Evolutionary conservation across 345 rosid genomes (phyloP).

Genomic region (Lepidium aucheri): DNA sequence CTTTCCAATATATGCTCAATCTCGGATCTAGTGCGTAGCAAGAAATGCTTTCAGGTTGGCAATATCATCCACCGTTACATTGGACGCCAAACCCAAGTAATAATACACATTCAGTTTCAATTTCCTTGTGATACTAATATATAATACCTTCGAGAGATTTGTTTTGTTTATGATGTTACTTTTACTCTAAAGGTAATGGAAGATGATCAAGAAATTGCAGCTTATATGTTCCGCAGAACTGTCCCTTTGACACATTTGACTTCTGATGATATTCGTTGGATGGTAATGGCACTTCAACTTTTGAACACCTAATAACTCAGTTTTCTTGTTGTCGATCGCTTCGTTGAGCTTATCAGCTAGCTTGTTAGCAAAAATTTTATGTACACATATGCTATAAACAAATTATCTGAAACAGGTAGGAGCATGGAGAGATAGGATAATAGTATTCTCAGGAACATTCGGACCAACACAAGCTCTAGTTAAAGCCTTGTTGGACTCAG

Average conservation of each 20-base stretch:
- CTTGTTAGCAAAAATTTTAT: not conserved
- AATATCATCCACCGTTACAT: conserved; percentile 79
- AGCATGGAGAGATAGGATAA: conserved; percentile 97
- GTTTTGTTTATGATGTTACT: conserved; percentile 2
- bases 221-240: conserved; percentile 94
- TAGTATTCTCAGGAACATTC: conserved; percentile 72
- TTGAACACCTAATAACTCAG: not conserved
- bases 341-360: not conserved
- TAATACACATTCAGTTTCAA: conserved; percentile 29
- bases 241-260: conserved; percentile 84
- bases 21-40: conserved; percentile 53
- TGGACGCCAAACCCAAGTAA: conserved; percentile 91
- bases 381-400: not conserved
- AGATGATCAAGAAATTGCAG: conserved; percentile 83
- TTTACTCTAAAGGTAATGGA: conserved; percentile 67
- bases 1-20: conserved; percentile 64
- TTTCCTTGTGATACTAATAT: conserved; percentile 6
- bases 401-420: conserved; percentile 49
- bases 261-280: conserved; percentile 94
- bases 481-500: conserved; percentile 52
- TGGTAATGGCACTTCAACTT: conserved; percentile 42
- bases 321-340: not conserved
- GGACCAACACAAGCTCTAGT: conserved; percentile 58
- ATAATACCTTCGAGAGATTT: not conserved
- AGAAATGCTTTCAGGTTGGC: conserved; percentile 85